A percentile compares a stretch with the other conserved stretches of the same genome.
phyloP scores from a whole-genome alignment of 1,284 basidiomycete species.

The Wallemia hederae region DNA sequence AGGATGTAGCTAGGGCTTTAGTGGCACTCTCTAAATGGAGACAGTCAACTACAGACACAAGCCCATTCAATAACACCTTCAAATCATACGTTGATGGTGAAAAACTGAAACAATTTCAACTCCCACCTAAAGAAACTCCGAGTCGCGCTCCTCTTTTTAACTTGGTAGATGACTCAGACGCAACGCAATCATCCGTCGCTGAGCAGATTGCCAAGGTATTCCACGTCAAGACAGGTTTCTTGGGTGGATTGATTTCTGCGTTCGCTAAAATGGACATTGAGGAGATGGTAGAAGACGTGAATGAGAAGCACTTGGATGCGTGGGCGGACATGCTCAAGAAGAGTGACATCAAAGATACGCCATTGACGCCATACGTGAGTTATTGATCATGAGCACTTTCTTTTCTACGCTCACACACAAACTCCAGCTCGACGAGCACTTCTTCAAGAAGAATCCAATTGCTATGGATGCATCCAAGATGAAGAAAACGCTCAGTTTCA shows the following conservation, averaged over 20 bases:
- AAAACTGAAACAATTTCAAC: slow-evolving; percentile 16
- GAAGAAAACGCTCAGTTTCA: not conserved
- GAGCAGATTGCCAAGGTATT: slow-evolving; percentile 41
- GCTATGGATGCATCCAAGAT: not conserved
- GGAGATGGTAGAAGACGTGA: slow-evolving; percentile 33
- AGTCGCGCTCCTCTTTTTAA: slow-evolving; percentile 50
- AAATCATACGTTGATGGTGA: slow-evolving; percentile 10
- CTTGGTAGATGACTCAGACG: slow-evolving; percentile 49
- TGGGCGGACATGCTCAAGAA: slow-evolving; percentile 57
- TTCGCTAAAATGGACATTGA: slow-evolving; percentile 27
- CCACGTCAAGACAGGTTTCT: slow-evolving; percentile 57
- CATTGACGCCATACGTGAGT: slow-evolving; percentile 42
- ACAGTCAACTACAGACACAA: not conserved
- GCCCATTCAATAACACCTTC: not conserved
- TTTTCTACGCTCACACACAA: not conserved
- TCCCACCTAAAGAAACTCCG: slow-evolving; percentile 26
- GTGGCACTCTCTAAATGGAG: not conserved
- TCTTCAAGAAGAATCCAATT: not conserved
- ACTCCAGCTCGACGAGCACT: not conserved
- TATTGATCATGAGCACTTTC: not conserved
- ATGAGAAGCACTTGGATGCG: slow-evolving; percentile 52
- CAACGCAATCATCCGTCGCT: slow-evolving; percentile 44
- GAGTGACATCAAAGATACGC: slow-evolving; percentile 39
- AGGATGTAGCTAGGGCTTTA: not conserved
- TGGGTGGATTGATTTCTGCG: slow-evolving; percentile 38